These are phyloP conservation scores for Aaosphaeria pasadenensis DNA, from an alignment of 2,329 filamentous ascomycete species.

Conservation along the genomic window DNA sequence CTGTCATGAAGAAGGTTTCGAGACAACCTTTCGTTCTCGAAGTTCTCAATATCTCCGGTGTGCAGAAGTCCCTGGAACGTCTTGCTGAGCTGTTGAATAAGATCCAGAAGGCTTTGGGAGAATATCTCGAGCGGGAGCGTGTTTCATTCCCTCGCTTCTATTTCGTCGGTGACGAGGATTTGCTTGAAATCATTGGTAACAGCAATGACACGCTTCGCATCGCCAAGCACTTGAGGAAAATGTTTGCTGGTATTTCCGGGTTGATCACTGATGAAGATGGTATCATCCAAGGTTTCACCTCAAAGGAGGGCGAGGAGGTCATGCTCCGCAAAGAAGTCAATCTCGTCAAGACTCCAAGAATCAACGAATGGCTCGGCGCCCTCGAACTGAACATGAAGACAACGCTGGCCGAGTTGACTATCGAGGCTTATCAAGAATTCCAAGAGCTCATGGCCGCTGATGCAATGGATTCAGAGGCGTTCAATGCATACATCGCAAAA, in stretches of 20 bases:
- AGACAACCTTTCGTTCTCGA: conserved; percentile 95
- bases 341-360: conserved; percentile 86
- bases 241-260: conserved; percentile 96
- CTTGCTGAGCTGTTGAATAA: conserved; percentile 97
- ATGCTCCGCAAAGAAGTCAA: conserved; percentile 87
- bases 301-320: conserved; percentile 90
- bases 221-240: conserved; percentile 99
- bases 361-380: conserved; percentile 98
- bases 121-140: conserved; percentile 96
- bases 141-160: conserved; percentile 98
- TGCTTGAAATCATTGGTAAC: conserved; percentile 98
- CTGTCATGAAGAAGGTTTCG: conserved; percentile 99
- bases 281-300: conserved; percentile 87
- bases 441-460: conserved; percentile 71
- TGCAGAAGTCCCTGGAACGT: conserved; percentile 92
- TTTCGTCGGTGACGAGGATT: conserved; percentile 97
- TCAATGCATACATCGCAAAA: conserved; percentile 75
- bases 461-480: conserved; percentile 64
- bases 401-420: conserved; percentile 85
- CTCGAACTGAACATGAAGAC: conserved; percentile 92
- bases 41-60: conserved; percentile 90
- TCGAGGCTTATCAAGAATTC: conserved; percentile 82
- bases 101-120: conserved; percentile 97
- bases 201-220: conserved; percentile 96
- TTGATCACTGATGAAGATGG: conserved; percentile 87